These are phyloP conservation scores for Fusarium drepaniforme DNA, from an alignment of 2,329 filamentous ascomycete genomes.

Conservation along the genomic window DNA sequence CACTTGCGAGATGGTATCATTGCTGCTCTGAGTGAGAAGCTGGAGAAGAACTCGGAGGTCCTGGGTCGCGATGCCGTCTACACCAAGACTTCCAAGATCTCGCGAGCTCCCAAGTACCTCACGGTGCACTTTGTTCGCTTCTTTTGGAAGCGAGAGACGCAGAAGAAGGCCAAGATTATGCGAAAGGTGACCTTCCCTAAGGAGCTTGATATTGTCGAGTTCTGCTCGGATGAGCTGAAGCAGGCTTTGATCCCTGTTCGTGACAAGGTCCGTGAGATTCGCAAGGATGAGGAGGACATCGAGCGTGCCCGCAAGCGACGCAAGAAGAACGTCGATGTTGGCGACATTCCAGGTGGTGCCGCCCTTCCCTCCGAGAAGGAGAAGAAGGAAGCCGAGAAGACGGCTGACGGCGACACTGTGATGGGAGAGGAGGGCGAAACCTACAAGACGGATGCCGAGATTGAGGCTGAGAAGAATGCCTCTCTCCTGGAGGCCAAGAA, in stretches of 20 bases:
- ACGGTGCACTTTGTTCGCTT: conserved; percentile 98
- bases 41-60: conserved; percentile 88
- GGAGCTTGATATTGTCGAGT: conserved; percentile 93
- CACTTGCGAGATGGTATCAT: conserved; percentile 91
- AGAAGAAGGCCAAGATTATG: conserved; percentile 99
- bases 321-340: conserved; percentile 71
- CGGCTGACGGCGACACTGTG: conserved; percentile 73
- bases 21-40: conserved; percentile 84
- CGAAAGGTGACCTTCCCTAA: conserved; percentile 97
- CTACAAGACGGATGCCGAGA: conserved; percentile 94
- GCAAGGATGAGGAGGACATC: conserved; percentile 94
- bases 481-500: conserved; percentile 86
- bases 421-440: conserved; percentile 71
- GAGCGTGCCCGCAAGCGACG: conserved; percentile 93
- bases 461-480: conserved; percentile 86
- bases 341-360: conserved; percentile 60
- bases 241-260: conserved; percentile 89
- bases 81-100: conserved; percentile 91
- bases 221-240: conserved; percentile 91
- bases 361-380: conserved; percentile 64
- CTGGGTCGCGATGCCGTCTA: conserved; percentile 85
- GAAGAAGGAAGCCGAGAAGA: conserved; percentile 62
- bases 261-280: conserved; percentile 94
- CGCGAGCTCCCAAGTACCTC: conserved; percentile 92
- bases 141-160: conserved; percentile 95